Percentiles rank a stretch among this genome's conserved stretches.
Conservation (phyloP, 331 rosid genomes). For the Arachis monticola region DNA sequence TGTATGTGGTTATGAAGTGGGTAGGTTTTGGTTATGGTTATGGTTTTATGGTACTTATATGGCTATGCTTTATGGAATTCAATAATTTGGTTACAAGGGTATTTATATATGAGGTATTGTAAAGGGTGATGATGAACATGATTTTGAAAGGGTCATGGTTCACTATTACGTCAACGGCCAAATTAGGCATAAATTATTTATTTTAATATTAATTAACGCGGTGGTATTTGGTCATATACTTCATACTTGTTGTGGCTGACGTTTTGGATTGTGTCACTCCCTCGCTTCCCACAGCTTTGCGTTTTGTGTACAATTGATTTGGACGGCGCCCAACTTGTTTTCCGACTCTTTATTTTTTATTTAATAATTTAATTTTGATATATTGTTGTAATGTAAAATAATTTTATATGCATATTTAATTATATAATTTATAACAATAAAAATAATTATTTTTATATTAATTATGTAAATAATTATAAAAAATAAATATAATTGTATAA, state of each 20-base stretch:
- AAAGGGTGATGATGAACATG: too few species aligned
- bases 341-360: background rate
- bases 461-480: too few species aligned
- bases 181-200: conserved; percentile 28
- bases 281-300: background rate
- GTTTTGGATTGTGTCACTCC: conserved; percentile 36
- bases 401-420: too few species aligned
- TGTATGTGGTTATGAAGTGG: background rate
- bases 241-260: conserved; percentile 35
- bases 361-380: background rate
- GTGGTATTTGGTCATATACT: conserved; percentile 36
- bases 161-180: conserved; percentile 51
- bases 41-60: conserved; percentile 13
- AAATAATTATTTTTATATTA: too few species aligned
- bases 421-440: too few species aligned
- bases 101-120: background rate
- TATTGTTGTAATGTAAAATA: too few species aligned
- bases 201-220: conserved; percentile 40
- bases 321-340: conserved; percentile 49
- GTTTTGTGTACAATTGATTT: conserved; percentile 21
- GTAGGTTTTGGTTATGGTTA: conserved; percentile 1
- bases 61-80: background rate
- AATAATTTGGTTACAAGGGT: background rate
- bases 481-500: too few species aligned
- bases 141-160: conserved; percentile 37